Evolutionary conservation across 2,329 filamentous ascomycete genomes (phyloP), one percentile per base, ranked within the genome.

Genomic region (Metarhizium rileyi): DNA sequence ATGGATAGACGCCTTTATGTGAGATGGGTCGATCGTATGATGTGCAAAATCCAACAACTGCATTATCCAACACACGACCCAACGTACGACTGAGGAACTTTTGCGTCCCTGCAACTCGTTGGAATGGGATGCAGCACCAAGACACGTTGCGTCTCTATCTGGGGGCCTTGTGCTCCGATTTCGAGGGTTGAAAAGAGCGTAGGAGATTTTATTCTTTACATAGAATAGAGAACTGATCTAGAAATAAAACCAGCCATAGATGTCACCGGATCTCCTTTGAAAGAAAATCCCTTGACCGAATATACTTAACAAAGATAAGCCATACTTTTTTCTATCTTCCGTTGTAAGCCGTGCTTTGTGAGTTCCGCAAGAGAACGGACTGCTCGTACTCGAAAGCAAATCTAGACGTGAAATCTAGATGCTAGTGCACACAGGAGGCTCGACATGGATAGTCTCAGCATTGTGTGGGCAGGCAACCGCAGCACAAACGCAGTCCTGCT

Each of bases 401-500:
- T 22, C 23, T 44, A 51, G 5, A n/a, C n/a, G n/a, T n/a, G n/a
- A 43, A 23, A 8, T 22, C 23, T 44, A 51, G 5, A 36, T 14
- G 4, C 35, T 28, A 20, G 41, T 45, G 38, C 44, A 43, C 38
- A 30, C 28, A 28, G 45, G 22, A 36, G 42, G 14, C 26, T 23
- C 26, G 20, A 40, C 45, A 40, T 28, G 40, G 10, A 42, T 27
- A 33, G 41, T 51, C 25, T 48, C 35, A n/a, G 49, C 49, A 45
- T 46, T 22, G 26, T 51, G 44, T 33, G 47, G 30, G 43, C 47
- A 38, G 47, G 53, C 50, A 25, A 54, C 51, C 23, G 49, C 43
- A 25, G 59, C 49, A 44, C 57, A 61, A 10, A 57, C 43, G 40
- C 59, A 62, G 8, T 52, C 48, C 28, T 56, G 50, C 18, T 55